phyloP scores from a whole-genome alignment of 345 rosid species.

The Lumnitzera littorea region DNA sequence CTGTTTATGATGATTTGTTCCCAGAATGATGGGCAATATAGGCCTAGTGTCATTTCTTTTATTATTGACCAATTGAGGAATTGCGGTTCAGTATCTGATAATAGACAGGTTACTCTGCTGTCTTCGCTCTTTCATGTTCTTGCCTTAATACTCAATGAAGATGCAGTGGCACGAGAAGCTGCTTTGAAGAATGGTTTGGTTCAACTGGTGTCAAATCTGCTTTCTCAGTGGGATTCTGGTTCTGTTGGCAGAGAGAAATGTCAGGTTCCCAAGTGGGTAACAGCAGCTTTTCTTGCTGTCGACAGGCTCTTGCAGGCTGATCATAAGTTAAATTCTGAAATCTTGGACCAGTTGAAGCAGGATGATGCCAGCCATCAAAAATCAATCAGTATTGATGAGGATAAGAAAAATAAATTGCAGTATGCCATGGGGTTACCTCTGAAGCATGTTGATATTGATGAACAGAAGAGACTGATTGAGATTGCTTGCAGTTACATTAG shows the following conservation, averaged over 20 bases:
- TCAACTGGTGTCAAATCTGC: constrained; percentile 61
- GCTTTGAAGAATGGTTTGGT: constrained; percentile 69
- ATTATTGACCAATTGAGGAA: constrained; percentile 65
- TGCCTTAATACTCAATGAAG: constrained; percentile 90
- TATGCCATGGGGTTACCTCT: constrained; percentile 39
- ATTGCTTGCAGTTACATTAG: constrained; percentile 77
- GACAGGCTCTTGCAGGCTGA: constrained; percentile 87
- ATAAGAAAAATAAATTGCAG: constrained; percentile 56
- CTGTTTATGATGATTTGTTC: constrained; percentile 78
- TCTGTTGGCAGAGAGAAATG: constrained; percentile 36
- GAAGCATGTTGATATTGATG: constrained; percentile 44
- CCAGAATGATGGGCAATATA: constrained; percentile 76
- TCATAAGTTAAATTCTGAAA: constrained; percentile 66
- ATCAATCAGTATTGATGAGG: constrained; percentile 55
- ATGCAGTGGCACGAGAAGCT: constrained; percentile 74
- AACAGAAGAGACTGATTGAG: constrained; percentile 76
- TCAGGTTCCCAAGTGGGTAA: constrained; percentile 84
- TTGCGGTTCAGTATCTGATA: constrained; percentile 43
- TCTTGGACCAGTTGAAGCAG: constrained; percentile 61
- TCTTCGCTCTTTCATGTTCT: constrained; percentile 79
- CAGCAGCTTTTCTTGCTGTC: constrained; percentile 87
- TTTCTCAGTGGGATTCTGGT: constrained; percentile 66
- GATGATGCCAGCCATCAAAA: constrained; percentile 37
- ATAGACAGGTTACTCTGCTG: constrained; percentile 40
- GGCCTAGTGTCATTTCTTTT: constrained; percentile 69